Evolutionary conservation across 495 filamentous ascomycete species (phyloP).

Genomic region (Trichoderma asperelloides): DNA sequence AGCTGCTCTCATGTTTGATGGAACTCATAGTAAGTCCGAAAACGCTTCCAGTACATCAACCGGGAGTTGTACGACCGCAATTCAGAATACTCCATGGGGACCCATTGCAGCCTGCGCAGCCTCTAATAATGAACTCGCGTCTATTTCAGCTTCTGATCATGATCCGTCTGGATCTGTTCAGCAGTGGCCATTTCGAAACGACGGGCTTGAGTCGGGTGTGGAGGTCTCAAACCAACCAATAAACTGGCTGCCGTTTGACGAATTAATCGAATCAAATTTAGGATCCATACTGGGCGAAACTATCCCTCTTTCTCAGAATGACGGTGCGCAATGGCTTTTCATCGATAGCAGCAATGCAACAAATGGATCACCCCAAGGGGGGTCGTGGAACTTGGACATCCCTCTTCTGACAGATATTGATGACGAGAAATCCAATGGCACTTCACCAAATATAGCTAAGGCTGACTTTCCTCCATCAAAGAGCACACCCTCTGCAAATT

Average conservation of each 20-base stretch:
- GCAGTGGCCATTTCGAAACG: neutral
- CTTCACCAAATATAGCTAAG: neutral
- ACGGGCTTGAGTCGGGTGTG: neutral
- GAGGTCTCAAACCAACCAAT: neutral
- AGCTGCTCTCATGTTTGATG: neutral
- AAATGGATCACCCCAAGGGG: neutral
- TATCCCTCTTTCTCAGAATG: neutral
- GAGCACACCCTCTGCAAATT: conserved; percentile 4
- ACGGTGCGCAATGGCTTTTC: neutral
- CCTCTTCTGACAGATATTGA: neutral
- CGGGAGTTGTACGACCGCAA: neutral
- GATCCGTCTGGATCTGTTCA: neutral
- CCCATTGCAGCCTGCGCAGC: neutral
- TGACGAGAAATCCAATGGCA: neutral
- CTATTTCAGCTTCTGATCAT: neutral
- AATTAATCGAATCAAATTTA: neutral
- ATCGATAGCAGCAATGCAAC: neutral
- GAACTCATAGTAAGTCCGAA: neutral
- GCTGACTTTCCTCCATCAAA: neutral
- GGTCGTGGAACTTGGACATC: neutral
- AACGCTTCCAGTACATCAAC: neutral
- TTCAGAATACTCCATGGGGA: neutral
- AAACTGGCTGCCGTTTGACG: neutral
- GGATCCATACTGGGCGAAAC: neutral
- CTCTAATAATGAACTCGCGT: neutral